phyloP scores from a whole-genome alignment of 1,139 yeast species.

The Yamadazyma taylorii region DNA sequence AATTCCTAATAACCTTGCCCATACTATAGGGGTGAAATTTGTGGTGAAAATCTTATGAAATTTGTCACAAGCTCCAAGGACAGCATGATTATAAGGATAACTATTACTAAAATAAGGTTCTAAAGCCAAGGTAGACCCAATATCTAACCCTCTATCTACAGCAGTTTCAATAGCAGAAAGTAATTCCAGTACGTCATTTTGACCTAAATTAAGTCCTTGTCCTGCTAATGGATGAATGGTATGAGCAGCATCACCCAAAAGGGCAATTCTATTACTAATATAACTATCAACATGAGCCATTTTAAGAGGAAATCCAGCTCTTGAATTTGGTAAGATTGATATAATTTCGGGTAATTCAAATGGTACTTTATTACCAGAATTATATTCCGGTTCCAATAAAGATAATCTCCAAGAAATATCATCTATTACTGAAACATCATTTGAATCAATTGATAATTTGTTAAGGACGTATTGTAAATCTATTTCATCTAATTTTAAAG shows the following conservation, averaged over 20 bases:
- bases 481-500: conserved; percentile 62
- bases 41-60: conserved; percentile 84
- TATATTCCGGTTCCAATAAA: conserved; percentile 28
- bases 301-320: conserved; percentile 88
- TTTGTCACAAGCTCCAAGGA: conserved; percentile 89
- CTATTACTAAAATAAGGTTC: conserved; percentile 85
- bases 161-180: conserved; percentile 72
- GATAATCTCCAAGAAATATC: conserved; percentile 76
- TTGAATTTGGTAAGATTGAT: conserved; percentile 57
- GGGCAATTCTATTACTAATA: conserved; percentile 78
- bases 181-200: conserved; percentile 78
- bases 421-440: conserved; percentile 52
- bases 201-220: conserved; percentile 99
- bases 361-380: conserved; percentile 48
- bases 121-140: conserved; percentile 78
- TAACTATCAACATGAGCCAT: conserved; percentile 91
- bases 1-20: conserved; percentile 74
- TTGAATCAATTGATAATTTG: conserved; percentile 32
- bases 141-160: conserved; percentile 76
- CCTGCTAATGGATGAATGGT: conserved; percentile 98
- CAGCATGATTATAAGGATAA: conserved; percentile 74
- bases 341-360: conserved; percentile 68
- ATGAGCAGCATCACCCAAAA: conserved; percentile 98
- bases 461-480: conserved; percentile 42
- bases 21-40: conserved; percentile 71